A percentile compares a stretch with the other conserved stretches of the same genome.
Conservation (phyloP, 495 filamentous ascomycete species). For the Aspergillus cristatus region DNA sequence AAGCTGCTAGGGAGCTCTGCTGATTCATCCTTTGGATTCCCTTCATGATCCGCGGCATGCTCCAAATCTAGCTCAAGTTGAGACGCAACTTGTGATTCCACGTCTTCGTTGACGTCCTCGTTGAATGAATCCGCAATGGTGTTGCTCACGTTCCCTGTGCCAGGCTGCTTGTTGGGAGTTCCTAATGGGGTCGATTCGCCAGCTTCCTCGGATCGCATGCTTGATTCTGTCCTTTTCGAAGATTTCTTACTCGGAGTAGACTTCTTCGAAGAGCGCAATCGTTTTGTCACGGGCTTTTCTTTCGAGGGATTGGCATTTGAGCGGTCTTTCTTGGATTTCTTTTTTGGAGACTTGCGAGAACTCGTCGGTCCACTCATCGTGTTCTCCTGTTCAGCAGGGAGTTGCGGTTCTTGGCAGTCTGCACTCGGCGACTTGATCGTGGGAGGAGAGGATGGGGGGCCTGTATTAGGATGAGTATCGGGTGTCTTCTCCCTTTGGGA, state of each 20-base stretch:
- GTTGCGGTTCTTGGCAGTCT: not conserved
- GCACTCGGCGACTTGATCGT: conserved; percentile 19
- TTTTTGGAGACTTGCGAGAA: not conserved
- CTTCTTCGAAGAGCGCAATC: too few relatives aligned
- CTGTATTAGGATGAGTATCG: conserved; percentile 11
- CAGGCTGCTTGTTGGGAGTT: not conserved
- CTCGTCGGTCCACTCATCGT: not conserved
- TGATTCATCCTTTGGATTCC: conserved; percentile 1
- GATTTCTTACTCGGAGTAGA: too few relatives aligned
- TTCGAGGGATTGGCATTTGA: too few relatives aligned
- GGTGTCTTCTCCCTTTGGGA: conserved; percentile 11
- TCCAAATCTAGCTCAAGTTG: conserved; percentile 37
- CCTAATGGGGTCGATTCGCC: too few relatives aligned
- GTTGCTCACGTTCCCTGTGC: not conserved
- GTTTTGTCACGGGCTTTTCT: too few relatives aligned
- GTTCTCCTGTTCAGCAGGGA: conserved; percentile 3
- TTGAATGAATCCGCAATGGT: conserved; percentile 19
- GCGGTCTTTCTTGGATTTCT: not conserved
- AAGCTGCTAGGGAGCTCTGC: not conserved
- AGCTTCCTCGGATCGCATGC: too few relatives aligned
- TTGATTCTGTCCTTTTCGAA: too few relatives aligned
- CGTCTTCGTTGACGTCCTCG: conserved; percentile 36
- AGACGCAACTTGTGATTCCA: conserved; percentile 35
- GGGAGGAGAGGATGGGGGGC: conserved; percentile 35
- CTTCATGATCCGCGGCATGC: conserved; percentile 21